These are phyloP conservation scores for Diaporthe vexans DNA, from an alignment of 2,329 filamentous ascomycete species.

Conservation along the genomic window DNA sequence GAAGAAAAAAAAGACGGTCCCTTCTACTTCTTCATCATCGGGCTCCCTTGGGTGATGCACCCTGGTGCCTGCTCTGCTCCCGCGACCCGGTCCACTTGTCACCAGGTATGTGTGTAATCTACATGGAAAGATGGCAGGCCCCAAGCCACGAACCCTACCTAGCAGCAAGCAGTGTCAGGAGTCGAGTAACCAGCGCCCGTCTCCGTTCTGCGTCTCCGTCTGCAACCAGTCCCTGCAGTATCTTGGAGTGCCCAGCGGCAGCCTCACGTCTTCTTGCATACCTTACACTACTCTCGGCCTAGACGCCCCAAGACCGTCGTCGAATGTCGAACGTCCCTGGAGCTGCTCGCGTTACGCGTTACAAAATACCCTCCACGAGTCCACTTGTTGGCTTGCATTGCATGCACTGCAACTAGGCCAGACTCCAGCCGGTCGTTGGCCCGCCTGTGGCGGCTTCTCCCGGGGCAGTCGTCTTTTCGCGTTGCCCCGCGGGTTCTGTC, in stretches of 20 bases:
- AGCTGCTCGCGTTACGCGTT: constrained; percentile 32
- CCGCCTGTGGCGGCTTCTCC: constrained; percentile 28
- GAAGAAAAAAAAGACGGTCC: background rate
- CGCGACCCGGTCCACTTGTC: constrained; percentile 3
- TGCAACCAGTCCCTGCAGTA: constrained; percentile 45
- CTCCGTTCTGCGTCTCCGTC: constrained; percentile 23
- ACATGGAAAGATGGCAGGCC: constrained; percentile 2
- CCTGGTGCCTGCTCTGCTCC: background rate
- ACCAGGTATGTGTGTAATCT: constrained; percentile 16
- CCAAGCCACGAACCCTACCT: constrained; percentile 19
- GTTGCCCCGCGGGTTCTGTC: constrained; percentile 36
- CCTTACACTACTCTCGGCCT: constrained; percentile 43
- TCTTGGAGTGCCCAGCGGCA: constrained; percentile 45
- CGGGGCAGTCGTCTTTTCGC: constrained; percentile 19
- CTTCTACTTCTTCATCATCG: constrained; percentile 12
- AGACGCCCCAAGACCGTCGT: constrained; percentile 43
- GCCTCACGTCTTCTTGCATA: constrained; percentile 43
- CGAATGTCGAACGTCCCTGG: constrained; percentile 34
- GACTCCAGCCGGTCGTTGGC: constrained; percentile 10
- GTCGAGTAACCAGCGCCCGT: constrained; percentile 35
- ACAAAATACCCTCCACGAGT: constrained; percentile 15
- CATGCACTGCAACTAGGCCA: constrained; percentile 21
- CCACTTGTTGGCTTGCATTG: constrained; percentile 28
- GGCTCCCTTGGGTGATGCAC: background rate
- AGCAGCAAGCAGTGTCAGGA: constrained; percentile 26